Conservation (phyloP, 306 rosid genomes). For the Delonix regia region DNA sequence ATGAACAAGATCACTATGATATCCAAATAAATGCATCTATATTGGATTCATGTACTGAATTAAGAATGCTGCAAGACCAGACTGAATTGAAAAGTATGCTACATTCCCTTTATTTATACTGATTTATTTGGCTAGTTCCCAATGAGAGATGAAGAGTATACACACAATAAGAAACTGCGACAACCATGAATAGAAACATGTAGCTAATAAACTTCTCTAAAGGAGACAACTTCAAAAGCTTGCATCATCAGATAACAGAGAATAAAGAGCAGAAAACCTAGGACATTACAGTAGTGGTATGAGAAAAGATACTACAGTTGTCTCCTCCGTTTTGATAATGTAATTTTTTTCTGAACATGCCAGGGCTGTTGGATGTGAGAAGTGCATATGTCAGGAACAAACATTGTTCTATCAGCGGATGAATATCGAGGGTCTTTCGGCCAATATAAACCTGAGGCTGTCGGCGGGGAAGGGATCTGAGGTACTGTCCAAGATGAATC, state of each 20-base stretch:
- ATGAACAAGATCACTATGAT: background rate
- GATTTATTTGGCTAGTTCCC: slow-evolving; percentile 26
- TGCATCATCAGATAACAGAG: slow-evolving; percentile 32
- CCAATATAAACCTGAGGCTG: slow-evolving; percentile 74
- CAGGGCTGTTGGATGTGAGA: slow-evolving; percentile 44
- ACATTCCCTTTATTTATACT: slow-evolving; percentile 20
- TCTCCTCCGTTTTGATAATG: slow-evolving; percentile 48
- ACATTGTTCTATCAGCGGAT: slow-evolving; percentile 46
- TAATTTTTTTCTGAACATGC: slow-evolving; percentile 37
- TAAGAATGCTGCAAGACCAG: slow-evolving; percentile 17
- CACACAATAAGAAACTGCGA: slow-evolving; percentile 45
- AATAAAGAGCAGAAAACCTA: slow-evolving; percentile 29
- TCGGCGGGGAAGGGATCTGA: slow-evolving; percentile 79
- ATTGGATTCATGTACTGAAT: slow-evolving; percentile 11
- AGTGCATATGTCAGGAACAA: slow-evolving; percentile 74
- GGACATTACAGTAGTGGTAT: slow-evolving; percentile 6
- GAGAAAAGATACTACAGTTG: slow-evolving; percentile 38
- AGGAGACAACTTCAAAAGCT: slow-evolving; percentile 27
- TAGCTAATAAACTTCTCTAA: slow-evolving; percentile 28
- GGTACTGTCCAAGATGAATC: slow-evolving; percentile 79
- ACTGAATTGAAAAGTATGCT: background rate
- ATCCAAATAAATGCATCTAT: slow-evolving; percentile 33
- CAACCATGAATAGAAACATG: slow-evolving; percentile 34
- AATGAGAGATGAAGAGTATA: slow-evolving; percentile 20
- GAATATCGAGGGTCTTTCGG: slow-evolving; percentile 50